These are phyloP conservation scores for Amorphotheca resinae DNA, from an alignment of 495 filamentous ascomycete genomes.

Conservation along the genomic window DNA sequence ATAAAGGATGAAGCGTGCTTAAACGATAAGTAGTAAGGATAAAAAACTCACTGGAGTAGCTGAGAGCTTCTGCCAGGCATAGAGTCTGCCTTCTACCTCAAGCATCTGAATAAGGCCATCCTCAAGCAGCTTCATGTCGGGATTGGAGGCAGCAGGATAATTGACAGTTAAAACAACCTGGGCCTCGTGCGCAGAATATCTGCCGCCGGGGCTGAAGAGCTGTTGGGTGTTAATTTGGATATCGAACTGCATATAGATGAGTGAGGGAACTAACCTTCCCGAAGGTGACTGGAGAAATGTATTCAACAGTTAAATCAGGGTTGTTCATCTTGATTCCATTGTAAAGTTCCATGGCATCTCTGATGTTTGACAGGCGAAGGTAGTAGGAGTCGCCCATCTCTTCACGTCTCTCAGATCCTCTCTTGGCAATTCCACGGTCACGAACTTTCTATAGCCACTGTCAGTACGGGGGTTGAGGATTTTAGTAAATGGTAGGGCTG, in stretches of 20 bases:
- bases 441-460: constrained; percentile 1
- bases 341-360: constrained; percentile 38
- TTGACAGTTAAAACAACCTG: constrained; percentile 36
- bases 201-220: constrained; percentile 10
- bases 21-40: no score
- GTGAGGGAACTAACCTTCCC: constrained; percentile 19
- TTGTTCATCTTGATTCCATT: constrained; percentile 30
- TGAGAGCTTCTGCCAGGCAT: constrained; percentile 32
- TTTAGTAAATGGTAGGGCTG: not conserved
- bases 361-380: constrained; percentile 44
- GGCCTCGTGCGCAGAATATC: constrained; percentile 31
- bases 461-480: not conserved
- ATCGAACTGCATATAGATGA: not conserved
- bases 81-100: constrained; percentile 40
- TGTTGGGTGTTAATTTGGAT: constrained; percentile 5
- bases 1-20: no score
- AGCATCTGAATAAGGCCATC: constrained; percentile 34
- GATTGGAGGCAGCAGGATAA: constrained; percentile 10
- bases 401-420: constrained; percentile 9
- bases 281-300: constrained; percentile 34
- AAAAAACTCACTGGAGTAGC: constrained; percentile 9
- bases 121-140: constrained; percentile 24
- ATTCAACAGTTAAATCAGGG: constrained; percentile 34
- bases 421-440: not conserved
- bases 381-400: constrained; percentile 29